Evolutionary conservation across 192 early-diverging fungal genomes (phyloP).

Genomic region (Anaeromyces robustus): DNA sequence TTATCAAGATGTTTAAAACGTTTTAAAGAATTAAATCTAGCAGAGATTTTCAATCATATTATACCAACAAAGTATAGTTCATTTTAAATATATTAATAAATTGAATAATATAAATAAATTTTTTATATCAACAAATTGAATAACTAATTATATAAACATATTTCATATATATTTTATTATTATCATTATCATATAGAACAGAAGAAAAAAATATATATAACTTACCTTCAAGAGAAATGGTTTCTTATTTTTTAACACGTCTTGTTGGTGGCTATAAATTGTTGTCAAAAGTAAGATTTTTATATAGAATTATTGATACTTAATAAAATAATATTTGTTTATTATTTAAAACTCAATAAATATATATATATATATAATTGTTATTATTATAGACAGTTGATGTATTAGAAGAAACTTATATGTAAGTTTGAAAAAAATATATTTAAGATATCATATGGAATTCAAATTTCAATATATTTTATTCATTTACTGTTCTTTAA

Average conservation of each 20-base stretch:
- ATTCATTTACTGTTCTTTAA: no score
- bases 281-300: neutral
- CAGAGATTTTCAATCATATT: neutral
- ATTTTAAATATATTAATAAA: no score
- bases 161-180: no score
- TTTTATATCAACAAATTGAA: no score
- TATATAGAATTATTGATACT: neutral
- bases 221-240: neutral
- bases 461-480: no score
- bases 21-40: neutral
- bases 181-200: neutral
- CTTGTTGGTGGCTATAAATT: neutral
- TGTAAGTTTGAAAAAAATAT: no score
- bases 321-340: no score
- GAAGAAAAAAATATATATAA: neutral
- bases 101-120: no score
- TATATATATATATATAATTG: no score
- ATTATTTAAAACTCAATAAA: no score
- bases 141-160: no score
- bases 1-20: neutral
- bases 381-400: neutral
- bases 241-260: neutral
- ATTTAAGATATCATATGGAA: no score
- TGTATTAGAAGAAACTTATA: neutral
- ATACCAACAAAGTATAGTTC: neutral